Conservation (phyloP, 2,329 filamentous ascomycete genomes). For the Ophiostoma triangulosporum region DNA sequence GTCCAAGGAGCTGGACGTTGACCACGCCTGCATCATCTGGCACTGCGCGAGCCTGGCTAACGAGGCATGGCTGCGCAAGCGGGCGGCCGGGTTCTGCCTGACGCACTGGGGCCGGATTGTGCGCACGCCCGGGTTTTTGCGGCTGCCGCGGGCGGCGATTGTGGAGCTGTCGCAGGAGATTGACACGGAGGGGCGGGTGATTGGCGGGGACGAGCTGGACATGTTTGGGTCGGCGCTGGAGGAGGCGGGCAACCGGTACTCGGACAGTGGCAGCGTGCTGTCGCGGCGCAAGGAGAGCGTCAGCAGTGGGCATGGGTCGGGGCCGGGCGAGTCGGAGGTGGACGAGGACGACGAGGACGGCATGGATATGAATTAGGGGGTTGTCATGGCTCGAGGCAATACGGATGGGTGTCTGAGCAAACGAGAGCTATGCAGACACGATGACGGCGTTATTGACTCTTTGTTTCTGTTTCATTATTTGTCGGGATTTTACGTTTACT, state of each 20-base stretch:
- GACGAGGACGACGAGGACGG: conserved; percentile 17
- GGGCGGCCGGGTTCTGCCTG: conserved; percentile 78
- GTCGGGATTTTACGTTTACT: not conserved
- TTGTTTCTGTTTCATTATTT: not conserved
- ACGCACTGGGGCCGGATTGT: conserved; percentile 92
- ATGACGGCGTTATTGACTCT: not conserved
- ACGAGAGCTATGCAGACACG: not conserved
- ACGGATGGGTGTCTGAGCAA: too few relatives aligned
- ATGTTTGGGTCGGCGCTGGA: conserved; percentile 34
- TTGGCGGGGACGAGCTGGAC: conserved; percentile 72
- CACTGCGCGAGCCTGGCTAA: conserved; percentile 80
- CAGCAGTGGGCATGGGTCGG: conserved; percentile 45
- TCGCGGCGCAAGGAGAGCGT: conserved; percentile 43
- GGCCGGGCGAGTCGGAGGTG: conserved; percentile 41
- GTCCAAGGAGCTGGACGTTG: conserved; percentile 80
- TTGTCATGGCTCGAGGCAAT: too few relatives aligned
- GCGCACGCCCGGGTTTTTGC: conserved; percentile 73
- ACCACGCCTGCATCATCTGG: conserved; percentile 93
- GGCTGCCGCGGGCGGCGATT: conserved; percentile 62
- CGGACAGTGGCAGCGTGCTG: conserved; percentile 24
- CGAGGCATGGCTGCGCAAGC: conserved; percentile 85
- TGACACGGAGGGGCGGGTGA: conserved; percentile 79
- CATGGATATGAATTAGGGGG: conserved; percentile 15
- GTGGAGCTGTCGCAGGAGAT: conserved; percentile 90
- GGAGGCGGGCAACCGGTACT: conserved; percentile 25